Evolutionary conservation across 2,329 filamentous ascomycete genomes (phyloP).

Genomic region (Dactylellina leptospora): DNA sequence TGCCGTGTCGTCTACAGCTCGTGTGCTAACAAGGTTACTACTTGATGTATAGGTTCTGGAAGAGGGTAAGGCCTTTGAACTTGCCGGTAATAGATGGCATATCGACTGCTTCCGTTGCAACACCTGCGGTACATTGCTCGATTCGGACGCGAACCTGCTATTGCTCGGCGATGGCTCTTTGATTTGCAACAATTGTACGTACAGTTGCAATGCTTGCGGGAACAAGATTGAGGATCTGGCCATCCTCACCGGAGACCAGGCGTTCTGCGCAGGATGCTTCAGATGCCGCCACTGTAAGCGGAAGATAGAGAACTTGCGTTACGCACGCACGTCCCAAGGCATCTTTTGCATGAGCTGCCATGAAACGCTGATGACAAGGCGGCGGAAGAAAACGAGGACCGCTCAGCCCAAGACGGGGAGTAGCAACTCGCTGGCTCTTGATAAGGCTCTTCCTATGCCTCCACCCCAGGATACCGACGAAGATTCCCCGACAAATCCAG

Average conservation of each 20-base stretch:
- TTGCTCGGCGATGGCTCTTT: constrained; percentile 96
- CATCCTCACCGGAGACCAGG: constrained; percentile 96
- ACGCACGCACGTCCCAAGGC: constrained; percentile 95
- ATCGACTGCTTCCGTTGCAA: constrained; percentile 99
- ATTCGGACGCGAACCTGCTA: constrained; percentile 96
- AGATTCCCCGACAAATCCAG: constrained; percentile 50
- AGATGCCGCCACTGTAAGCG: constrained; percentile 97
- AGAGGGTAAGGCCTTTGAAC: constrained; percentile 97
- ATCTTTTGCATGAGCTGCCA: constrained; percentile 99
- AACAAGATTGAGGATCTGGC: constrained; percentile 99
- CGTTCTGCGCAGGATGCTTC: constrained; percentile 97
- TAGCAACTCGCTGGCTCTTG: constrained; percentile 56
- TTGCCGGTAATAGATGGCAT: constrained; percentile 97
- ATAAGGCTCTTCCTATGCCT: constrained; percentile 57
- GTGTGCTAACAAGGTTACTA: constrained; percentile 45
- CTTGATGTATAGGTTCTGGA: constrained; percentile 80
- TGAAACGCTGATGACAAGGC: constrained; percentile 91
- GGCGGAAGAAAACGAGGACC: constrained; percentile 84
- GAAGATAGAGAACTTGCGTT: constrained; percentile 97
- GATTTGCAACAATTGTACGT: constrained; percentile 99
- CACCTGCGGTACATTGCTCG: constrained; percentile 91
- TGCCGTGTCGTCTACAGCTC: constrained; percentile 18
- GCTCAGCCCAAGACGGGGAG: constrained; percentile 53
- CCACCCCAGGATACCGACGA: constrained; percentile 56
- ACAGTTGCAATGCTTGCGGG: constrained; percentile 94